Conservation (phyloP, 1,284 basidiomycete genomes). For the Rhodotorula glutinis region DNA sequence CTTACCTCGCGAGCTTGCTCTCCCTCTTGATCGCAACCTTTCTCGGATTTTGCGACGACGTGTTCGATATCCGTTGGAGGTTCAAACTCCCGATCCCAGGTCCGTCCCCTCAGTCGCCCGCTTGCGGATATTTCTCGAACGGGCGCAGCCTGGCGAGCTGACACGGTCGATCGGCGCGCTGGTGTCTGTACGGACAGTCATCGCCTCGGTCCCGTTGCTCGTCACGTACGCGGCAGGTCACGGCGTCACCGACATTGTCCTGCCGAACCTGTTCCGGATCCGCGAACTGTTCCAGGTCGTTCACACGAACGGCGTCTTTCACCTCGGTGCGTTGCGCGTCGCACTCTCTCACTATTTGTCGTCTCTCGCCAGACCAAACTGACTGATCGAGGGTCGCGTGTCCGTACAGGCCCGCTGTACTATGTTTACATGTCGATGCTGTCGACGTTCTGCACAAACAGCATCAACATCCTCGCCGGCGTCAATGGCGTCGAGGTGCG, state of each 20-base stretch:
- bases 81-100: constrained; percentile 92
- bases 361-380: neutral
- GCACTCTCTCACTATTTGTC: constrained; percentile 6
- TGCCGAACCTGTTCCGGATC: constrained; percentile 63
- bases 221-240: constrained; percentile 94
- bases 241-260: constrained; percentile 89
- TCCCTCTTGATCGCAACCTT: constrained; percentile 88
- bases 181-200: constrained; percentile 53
- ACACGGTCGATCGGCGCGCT: too few species aligned
- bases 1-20: constrained; percentile 87
- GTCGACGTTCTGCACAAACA: constrained; percentile 95
- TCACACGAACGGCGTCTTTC: constrained; percentile 58
- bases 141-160: too few species aligned
- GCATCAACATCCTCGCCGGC: constrained; percentile 97
- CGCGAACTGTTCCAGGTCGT: constrained; percentile 55
- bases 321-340: constrained; percentile 64
- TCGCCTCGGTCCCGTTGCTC: constrained; percentile 88
- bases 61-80: constrained; percentile 98
- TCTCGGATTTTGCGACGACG: constrained; percentile 92
- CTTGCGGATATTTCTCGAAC: too few species aligned
- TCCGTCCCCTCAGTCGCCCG: constrained; percentile 6
- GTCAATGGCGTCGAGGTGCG: constrained; percentile 85
- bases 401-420: constrained; percentile 77
- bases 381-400: too few species aligned
- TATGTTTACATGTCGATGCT: constrained; percentile 95